Base-by-base conservation (phyloP, 495 filamentous ascomycete species). In the Aspergillus heteromorphus region DNA sequence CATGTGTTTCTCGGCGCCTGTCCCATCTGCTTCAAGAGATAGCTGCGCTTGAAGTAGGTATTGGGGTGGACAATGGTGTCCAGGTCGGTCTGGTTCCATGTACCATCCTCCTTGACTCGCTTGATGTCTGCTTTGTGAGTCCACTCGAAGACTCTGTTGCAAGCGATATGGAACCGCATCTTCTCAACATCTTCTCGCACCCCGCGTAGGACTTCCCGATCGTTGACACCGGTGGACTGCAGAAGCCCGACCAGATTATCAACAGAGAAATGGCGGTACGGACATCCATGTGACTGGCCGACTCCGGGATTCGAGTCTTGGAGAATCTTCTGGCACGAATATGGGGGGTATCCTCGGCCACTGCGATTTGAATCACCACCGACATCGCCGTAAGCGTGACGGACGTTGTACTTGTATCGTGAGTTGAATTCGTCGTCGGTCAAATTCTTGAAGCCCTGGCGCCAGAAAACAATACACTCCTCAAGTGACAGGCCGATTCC, bases 41-140 rank as follows among this genome's bases (percentile, higher is more conserved):
- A 97, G 64, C 89, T 92, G 56, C 92, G 80, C 77, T 93, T 92
- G 71, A 97, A 97, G 70, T 97, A 99, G 51, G 91, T 90, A 69
- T 99, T 99, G 9, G 95, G 95, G 68, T 99, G 95, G 17, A 95
- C 86, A 60, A 99, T 97, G 1, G 91, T 97, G 72, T 97, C 93
- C 30, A 95, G 77, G 64, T 95, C 87, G 5, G 81, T 77, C n/a
- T 84, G 78, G 25, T 81, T 81, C 89, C 89, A 91, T 29, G 83
- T 74, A 7, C 84, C 83, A 31, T 84, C 79, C 30, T 97, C 92
- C 72, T 89, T 93, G 50, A 91, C 92, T 64, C 83, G 85, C 72
- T 89, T 91, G 53, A 99, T 82, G 65, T 97, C 89, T n/a, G 71
- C 77, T 69, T 87, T 89, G 70, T 97, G 92, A 16, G 83, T 69